Base-by-base conservation (phyloP, 257 asterid genomes). In the Nemophila menziesii region DNA sequence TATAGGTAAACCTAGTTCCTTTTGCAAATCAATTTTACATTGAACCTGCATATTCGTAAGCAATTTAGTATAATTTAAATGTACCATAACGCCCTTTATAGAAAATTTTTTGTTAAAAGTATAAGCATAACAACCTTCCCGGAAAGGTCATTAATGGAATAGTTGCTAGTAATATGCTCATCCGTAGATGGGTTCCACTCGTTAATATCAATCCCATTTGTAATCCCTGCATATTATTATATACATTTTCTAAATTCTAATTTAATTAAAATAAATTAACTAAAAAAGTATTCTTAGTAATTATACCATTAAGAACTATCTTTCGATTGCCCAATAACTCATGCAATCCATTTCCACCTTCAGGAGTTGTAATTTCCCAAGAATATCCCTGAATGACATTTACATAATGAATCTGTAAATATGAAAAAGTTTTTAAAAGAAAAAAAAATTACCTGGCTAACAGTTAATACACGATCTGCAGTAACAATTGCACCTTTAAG, bases 331-430 rank as follows among this genome's bases (percentile, higher is more conserved):
- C 50, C 60, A 90, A 58, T 37, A 90, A 78, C 63, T 73, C 82
- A 5, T 90, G 71, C 26, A 90, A 54, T 48, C 99, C 99, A 46
- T 77, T 68, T 57, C 96, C 99, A 58, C 99, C 99, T 66, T 85
- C 94, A 20, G 87, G 81, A 36, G 94, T 85, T 18, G 94, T 90
- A 74, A 90, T 75, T 69, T 90, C 99, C 93, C 83, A 63, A 17
- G 99, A 61, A 63, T 90, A 90, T 52, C 99, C 99, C 99, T 90
- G 78, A 48, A 48, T 15, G 15, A 16, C 15, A 12, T 20, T 23
- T 15, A 20, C 15, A 22, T 41, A 7, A 17, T 5, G 20, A 17
- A 17, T 3, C 8, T 39, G 16, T 14, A 41, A 22, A n/a, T 20
- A 45, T 13, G 20, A 37, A 4, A 37, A 16, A 68, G 14, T 23